Evolutionary conservation across 805 yeast species (phyloP).

Genomic region (Saccharomycopsis sp.): DNA sequence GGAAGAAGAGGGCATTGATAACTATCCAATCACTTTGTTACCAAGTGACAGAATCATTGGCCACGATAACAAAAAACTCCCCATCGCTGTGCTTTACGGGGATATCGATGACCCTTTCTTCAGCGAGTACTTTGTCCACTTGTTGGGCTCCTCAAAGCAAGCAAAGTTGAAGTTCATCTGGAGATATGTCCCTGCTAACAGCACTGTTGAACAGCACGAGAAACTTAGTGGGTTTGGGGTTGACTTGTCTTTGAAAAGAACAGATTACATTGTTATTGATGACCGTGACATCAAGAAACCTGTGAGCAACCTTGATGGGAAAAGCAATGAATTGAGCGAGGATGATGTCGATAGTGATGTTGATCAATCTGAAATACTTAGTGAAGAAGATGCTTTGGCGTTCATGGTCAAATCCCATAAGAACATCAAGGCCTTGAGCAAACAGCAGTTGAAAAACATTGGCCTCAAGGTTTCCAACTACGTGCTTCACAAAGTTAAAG

Average conservation of each 20-base stretch:
- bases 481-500: conserved; percentile 15
- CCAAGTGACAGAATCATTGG: conserved; percentile 66
- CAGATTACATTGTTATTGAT: conserved; percentile 58
- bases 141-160: conserved; percentile 47
- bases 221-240: conserved; percentile 55
- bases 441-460: conserved; percentile 30
- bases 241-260: conserved; percentile 51
- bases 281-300: conserved; percentile 35
- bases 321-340: conserved; percentile 21
- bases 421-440: conserved; percentile 27
- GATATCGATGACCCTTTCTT: conserved; percentile 45
- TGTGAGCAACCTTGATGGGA: conserved; percentile 23
- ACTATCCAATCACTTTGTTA: conserved; percentile 22
- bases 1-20: background rate
- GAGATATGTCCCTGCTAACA: conserved; percentile 38
- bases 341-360: conserved; percentile 7
- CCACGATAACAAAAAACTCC: conserved; percentile 32
- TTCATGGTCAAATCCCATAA: conserved; percentile 24
- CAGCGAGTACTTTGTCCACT: conserved; percentile 44
- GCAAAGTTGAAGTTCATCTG: conserved; percentile 69
- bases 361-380: too few species aligned
- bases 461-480: conserved; percentile 35
- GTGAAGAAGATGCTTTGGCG: conserved; percentile 2
- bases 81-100: conserved; percentile 60
- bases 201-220: conserved; percentile 24